Conservation (phyloP, 1,284 basidiomycete genomes). For the Cutaneotrichosporon sp. region DNA sequence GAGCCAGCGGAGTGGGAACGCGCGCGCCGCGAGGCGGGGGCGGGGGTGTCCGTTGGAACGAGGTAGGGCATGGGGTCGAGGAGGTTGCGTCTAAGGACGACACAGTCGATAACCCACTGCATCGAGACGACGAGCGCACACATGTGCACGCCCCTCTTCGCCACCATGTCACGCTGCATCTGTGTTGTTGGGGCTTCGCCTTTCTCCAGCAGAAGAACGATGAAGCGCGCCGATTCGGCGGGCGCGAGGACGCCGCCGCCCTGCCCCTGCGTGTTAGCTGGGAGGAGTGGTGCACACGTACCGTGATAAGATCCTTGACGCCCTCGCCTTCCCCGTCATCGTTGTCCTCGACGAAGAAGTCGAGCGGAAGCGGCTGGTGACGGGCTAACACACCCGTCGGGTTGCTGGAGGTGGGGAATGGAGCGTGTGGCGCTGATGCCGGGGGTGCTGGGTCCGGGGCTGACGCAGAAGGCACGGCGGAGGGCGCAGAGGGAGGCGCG, state of each 20-base stretch:
- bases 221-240: background rate
- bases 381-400: background rate
- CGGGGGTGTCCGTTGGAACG: slow-evolving; percentile 23
- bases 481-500: too few species aligned
- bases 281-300: background rate
- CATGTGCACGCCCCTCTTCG: background rate
- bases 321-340: background rate
- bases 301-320: background rate
- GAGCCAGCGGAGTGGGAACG: background rate
- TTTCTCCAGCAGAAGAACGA: slow-evolving; percentile 6
- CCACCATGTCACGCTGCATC: background rate
- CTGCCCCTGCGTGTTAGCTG: background rate
- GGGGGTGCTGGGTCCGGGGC: background rate
- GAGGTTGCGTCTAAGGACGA: background rate
- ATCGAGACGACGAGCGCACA: slow-evolving; percentile 8
- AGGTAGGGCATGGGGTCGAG: background rate
- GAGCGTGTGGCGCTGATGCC: background rate
- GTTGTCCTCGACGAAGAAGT: background rate
- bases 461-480: background rate
- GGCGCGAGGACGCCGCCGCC: background rate
- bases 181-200: background rate
- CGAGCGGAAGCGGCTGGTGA: background rate
- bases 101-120: slow-evolving; percentile 5
- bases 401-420: background rate
- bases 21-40: slow-evolving; percentile 16